Percentiles rank a stretch among this genome's conserved stretches.
These are phyloP conservation scores for Nicotiana attenuata DNA, from an alignment of 257 asterid species.

Conservation along the genomic window DNA sequence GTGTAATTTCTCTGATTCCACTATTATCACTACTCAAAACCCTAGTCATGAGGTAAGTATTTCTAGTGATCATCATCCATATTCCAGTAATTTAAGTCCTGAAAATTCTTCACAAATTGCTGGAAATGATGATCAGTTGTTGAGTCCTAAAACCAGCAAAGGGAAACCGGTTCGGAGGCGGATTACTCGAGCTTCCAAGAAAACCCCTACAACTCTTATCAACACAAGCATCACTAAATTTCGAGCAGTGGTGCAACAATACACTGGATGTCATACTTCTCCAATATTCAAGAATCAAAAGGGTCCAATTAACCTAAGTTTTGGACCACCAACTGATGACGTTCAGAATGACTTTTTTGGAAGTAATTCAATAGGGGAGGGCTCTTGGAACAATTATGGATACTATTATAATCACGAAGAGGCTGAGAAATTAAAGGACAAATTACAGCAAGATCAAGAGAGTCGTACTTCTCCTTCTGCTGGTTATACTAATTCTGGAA, in stretches of 20 bases:
- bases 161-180: constrained; percentile 34
- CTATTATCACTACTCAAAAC: neutral
- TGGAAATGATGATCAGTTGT: neutral
- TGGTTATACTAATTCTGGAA: neutral
- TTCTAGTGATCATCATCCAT: neutral
- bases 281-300: constrained; percentile 15
- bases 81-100: constrained; percentile 1
- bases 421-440: neutral
- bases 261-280: constrained; percentile 44
- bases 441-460: neutral
- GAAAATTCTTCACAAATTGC: constrained; percentile 11
- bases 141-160: constrained; percentile 13
- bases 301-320: constrained; percentile 57
- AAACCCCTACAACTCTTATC: constrained; percentile 41
- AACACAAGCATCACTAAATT: constrained; percentile 49
- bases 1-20: neutral
- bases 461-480: neutral
- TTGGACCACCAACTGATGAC: constrained; percentile 19
- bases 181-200: constrained; percentile 23
- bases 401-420: neutral
- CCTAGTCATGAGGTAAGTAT: no score
- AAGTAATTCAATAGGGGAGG: neutral
- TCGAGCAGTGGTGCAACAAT: constrained; percentile 56
- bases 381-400: neutral
- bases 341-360: neutral